A percentile compares a stretch with the other conserved stretches of the same genome.
phyloP scores from a whole-genome alignment of 2,329 filamentous ascomycete genomes.

The Ilyonectria mors-panacis region DNA sequence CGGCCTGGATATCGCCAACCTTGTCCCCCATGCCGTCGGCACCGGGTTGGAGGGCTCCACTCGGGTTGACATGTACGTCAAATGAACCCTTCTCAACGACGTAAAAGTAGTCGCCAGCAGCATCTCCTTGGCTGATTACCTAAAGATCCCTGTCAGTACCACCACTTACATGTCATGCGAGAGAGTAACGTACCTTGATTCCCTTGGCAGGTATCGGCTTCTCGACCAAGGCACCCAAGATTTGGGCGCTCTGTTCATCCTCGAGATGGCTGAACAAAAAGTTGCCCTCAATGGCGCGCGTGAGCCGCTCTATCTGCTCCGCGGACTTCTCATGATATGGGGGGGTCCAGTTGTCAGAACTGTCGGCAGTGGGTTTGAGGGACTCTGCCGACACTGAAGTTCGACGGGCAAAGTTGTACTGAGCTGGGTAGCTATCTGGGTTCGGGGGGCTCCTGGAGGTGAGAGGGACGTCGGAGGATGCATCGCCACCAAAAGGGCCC shows the following conservation, averaged over 20 bases:
- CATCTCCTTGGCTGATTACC: slow-evolving; percentile 95
- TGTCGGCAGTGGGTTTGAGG: slow-evolving; percentile 87
- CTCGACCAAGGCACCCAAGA: slow-evolving; percentile 91
- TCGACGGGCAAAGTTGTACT: slow-evolving; percentile 94
- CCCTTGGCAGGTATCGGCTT: slow-evolving; percentile 95
- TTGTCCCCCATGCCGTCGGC: slow-evolving; percentile 85
- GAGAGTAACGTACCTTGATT: slow-evolving; percentile 70
- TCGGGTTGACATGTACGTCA: slow-evolving; percentile 89
- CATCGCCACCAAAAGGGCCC: slow-evolving; percentile 68
- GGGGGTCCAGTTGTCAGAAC: slow-evolving; percentile 90
- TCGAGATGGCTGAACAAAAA: slow-evolving; percentile 96
- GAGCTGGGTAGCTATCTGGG: slow-evolving; percentile 83
- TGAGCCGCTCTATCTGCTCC: slow-evolving; percentile 86
- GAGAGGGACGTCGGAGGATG: slow-evolving; percentile 61
- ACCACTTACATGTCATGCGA: background rate
- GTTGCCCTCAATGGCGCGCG: slow-evolving; percentile 86
- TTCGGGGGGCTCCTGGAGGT: slow-evolving; percentile 66
- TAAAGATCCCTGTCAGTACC: slow-evolving; percentile 59
- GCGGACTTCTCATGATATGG: slow-evolving; percentile 86
- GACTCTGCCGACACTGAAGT: slow-evolving; percentile 98
- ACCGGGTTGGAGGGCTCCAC: slow-evolving; percentile 84
- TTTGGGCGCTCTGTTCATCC: slow-evolving; percentile 90
- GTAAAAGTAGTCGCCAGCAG: slow-evolving; percentile 97
- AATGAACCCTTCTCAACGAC: slow-evolving; percentile 93
- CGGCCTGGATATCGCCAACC: slow-evolving; percentile 86